These are phyloP conservation scores for Cryptococcus depauperatus DNA, from an alignment of 1,284 basidiomycete genomes.

Conservation along the genomic window DNA sequence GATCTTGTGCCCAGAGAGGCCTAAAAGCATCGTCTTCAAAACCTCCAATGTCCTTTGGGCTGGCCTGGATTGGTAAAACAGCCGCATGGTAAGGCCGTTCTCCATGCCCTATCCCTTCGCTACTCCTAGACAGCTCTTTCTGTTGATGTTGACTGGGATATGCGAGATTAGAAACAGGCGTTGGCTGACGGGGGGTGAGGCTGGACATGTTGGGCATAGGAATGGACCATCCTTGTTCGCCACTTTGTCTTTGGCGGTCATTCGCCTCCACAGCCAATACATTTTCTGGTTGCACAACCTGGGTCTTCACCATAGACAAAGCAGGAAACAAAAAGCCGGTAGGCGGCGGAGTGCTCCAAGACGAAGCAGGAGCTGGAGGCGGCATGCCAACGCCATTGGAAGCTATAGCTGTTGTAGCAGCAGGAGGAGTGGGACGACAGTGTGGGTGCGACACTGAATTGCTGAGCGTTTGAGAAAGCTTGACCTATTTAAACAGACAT, in stretches of 20 bases:
- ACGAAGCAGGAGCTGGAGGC: constrained; percentile 38
- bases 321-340: constrained; percentile 6
- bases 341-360: constrained; percentile 36
- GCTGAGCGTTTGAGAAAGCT: constrained; percentile 27
- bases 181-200: too few relatives aligned
- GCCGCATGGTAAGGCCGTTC: constrained; percentile 25
- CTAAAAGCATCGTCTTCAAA: constrained; percentile 39
- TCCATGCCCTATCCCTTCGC: too few relatives aligned
- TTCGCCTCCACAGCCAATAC: background rate
- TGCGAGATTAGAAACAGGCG: too few relatives aligned
- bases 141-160: too few relatives aligned
- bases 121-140: too few relatives aligned
- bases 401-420: constrained; percentile 9
- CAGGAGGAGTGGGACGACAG: constrained; percentile 29
- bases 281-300: background rate
- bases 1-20: constrained; percentile 25
- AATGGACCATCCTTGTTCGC: background rate
- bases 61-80: constrained; percentile 26
- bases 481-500: constrained; percentile 17
- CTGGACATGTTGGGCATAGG: constrained; percentile 3
- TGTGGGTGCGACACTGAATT: constrained; percentile 18
- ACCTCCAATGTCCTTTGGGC: constrained; percentile 27
- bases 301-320: constrained; percentile 6
- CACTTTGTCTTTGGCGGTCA: background rate
- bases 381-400: constrained; percentile 17